These are phyloP conservation scores for Marchantia paleacea DNA, from an alignment of 225 moss, liverwort and hornwort genomes.

Conservation along the genomic window DNA sequence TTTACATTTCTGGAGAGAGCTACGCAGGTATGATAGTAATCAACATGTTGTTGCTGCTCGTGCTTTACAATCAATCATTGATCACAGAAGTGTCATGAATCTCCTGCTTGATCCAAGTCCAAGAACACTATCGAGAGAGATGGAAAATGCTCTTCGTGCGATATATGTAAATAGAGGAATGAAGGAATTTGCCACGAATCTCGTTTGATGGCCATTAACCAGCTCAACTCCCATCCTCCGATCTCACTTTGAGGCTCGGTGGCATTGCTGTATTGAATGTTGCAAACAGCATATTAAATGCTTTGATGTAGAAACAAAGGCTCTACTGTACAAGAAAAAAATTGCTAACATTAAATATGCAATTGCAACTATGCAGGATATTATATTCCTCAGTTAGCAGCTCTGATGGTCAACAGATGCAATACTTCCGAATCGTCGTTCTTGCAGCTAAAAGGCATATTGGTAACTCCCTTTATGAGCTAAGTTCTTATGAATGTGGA, in stretches of 20 bases:
- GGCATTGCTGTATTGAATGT: too few species aligned
- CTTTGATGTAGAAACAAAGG: too few species aligned
- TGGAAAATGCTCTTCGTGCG: too few species aligned
- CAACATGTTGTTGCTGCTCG: neutral
- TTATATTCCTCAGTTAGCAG: neutral
- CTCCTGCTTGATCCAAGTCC: neutral
- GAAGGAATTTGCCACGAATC: too few species aligned
- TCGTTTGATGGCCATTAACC: neutral
- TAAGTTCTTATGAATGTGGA: too few species aligned
- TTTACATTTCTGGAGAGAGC: slow-evolving; percentile 69
- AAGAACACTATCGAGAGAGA: too few species aligned
- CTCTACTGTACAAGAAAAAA: neutral
- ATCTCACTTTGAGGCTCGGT: too few species aligned
- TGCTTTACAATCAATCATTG: neutral
- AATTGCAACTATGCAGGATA: neutral
- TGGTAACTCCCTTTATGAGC: neutral
- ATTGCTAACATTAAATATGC: neutral
- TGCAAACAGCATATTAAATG: too few species aligned
- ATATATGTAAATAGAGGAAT: too few species aligned
- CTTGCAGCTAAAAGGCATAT: neutral
- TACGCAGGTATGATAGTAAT: slow-evolving; percentile 49
- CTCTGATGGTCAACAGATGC: neutral
- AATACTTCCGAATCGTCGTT: neutral
- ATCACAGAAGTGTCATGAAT: neutral
- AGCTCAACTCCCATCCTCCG: too few species aligned